Conservation (phyloP, 1,139 yeast species). For the Dujonia santamariae region DNA sequence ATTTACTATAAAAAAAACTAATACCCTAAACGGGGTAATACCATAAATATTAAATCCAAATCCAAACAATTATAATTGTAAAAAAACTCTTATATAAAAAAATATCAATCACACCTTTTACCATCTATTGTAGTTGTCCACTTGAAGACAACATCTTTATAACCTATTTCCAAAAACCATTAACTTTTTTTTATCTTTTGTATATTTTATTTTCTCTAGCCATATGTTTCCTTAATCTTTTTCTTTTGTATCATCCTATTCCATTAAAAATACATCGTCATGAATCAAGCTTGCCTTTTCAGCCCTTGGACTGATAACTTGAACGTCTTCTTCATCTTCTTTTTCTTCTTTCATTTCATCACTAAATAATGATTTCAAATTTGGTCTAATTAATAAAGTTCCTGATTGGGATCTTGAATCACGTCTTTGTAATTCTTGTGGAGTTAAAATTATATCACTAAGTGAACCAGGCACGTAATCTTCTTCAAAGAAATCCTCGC, state of each 20-base stretch:
- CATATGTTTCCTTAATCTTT: no score
- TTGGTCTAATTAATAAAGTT: constrained; percentile 38
- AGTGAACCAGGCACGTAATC: constrained; percentile 78
- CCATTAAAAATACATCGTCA: constrained; percentile 37
- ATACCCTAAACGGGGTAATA: neutral
- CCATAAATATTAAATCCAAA: neutral
- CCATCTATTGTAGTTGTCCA: no score
- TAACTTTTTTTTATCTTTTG: neutral
- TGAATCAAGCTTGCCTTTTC: constrained; percentile 11
- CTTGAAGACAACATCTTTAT: no score
- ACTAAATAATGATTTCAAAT: constrained; percentile 13
- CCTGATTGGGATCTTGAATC: constrained; percentile 58
- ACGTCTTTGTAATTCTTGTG: constrained; percentile 68
- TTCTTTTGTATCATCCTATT: no score
- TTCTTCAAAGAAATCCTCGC: constrained; percentile 47
- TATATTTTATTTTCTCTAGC: neutral
- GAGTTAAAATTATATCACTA: constrained; percentile 67
- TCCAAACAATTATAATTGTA: neutral
- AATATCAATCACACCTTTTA: no score
- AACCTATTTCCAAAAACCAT: no score
- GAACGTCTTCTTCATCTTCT: constrained; percentile 4
- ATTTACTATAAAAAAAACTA: no score
- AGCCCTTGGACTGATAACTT: constrained; percentile 11
- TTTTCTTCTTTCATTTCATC: constrained; percentile 5
- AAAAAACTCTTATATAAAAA: no score